Base-by-base conservation (phyloP, 495 filamentous ascomycete genomes). In the Cairneyella variabilis region DNA sequence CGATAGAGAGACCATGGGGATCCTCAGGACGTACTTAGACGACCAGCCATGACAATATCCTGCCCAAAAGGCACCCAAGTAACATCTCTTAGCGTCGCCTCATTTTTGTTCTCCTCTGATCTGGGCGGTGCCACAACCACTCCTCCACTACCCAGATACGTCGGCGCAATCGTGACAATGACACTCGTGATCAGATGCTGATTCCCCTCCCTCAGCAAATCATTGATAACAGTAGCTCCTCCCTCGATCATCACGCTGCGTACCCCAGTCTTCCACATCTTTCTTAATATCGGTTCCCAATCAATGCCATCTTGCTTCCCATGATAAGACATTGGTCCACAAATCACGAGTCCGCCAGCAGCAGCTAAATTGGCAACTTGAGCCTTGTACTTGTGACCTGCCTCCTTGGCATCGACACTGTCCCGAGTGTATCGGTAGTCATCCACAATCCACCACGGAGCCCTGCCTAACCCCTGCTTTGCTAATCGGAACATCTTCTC, bases 221-320 rank as follows among this genome's bases (percentile, higher is more conserved):
- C 80, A 60, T 88, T 88, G 59, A 95, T 84, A 42, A 96, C 80
- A 17, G 76, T 76, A 3, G 80, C 90, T 14, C 90, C 90, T 0
- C 90, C 90, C 67, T 96, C 91, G 34, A 96, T 76, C 91, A 95
- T 96, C 23, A 96, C 76, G 59, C 88, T 92, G 21, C 76, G 72
- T 51, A 95, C 70, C 11, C 58, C 50, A n/a, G 36, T 43, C 27
- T 37, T 48, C 26, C 27, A 25, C 54, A 62, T 26, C 0, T 32
- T 27, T 20, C 11, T 42, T 32, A 63, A 28, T 8, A 59, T 53
- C 8, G 18, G 30, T n/a, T 54, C 46, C 56, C 60, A 62, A n/a
- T 62, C 48, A 3, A 63, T 26, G 9, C 49, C 56, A 21, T 46
- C 21, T n/a, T 58, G 20, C 34, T 27, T 25, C 5, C 51, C 54